A percentile compares a stretch with the other conserved stretches of the same genome.
Conservation (phyloP, 2,329 filamentous ascomycete genomes). For the Plenodomus lindquistii region DNA sequence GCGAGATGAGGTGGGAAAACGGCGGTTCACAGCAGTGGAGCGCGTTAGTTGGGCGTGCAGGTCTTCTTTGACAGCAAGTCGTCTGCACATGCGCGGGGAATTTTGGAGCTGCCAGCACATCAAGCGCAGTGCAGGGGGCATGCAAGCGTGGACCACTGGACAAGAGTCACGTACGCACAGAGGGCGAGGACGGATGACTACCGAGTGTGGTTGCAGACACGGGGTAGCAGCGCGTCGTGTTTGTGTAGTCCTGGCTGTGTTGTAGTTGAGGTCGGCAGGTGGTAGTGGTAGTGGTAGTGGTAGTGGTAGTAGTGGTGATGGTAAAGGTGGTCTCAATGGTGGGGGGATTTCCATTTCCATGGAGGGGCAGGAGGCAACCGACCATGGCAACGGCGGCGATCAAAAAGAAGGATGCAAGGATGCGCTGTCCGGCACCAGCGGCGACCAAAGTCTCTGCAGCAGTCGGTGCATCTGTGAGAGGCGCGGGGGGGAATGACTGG, state of each 20-base stretch:
- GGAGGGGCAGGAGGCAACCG: neutral
- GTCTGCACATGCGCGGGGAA: slow-evolving; percentile 29
- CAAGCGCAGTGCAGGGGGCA: slow-evolving; percentile 25
- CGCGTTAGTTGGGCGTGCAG: slow-evolving; percentile 34
- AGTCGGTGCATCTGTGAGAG: slow-evolving; percentile 3
- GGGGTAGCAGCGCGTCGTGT: no score
- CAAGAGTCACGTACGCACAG: slow-evolving; percentile 23
- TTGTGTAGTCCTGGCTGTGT: no score
- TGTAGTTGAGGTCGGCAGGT: slow-evolving; percentile 7
- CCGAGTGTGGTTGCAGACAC: no score
- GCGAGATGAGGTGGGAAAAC: slow-evolving; percentile 34
- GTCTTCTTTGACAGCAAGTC: slow-evolving; percentile 30
- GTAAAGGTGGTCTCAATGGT: neutral
- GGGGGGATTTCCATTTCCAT: no score
- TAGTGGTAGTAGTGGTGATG: slow-evolving; percentile 1
- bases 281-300: slow-evolving; percentile 4
- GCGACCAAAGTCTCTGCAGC: no score
- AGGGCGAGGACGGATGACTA: slow-evolving; percentile 3
- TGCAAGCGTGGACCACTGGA: slow-evolving; percentile 22
- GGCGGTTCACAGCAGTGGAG: slow-evolving; percentile 31
- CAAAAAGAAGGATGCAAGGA: no score
- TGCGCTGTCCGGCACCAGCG: slow-evolving; percentile 27
- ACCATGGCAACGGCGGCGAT: slow-evolving; percentile 8
- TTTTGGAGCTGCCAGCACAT: slow-evolving; percentile 38
- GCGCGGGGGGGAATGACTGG: neutral